Conservation (phyloP, 805 yeast species). For the Geotrichum ghanense region DNA sequence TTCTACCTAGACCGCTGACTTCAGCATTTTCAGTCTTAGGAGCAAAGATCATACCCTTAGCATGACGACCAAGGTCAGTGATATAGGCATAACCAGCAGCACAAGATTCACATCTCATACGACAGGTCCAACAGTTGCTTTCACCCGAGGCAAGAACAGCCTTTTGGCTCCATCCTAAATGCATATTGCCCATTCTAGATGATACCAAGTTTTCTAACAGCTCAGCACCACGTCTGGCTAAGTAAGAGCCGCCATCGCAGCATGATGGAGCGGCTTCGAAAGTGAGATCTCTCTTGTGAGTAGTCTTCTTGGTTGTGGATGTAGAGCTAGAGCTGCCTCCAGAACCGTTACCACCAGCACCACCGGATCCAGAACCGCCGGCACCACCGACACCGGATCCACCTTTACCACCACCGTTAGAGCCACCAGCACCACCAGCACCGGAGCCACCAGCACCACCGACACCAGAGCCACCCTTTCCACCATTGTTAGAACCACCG, state of each 20-base stretch:
- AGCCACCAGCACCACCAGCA: constrained; percentile 1
- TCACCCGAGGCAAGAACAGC: too few species aligned
- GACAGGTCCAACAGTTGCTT: too few species aligned
- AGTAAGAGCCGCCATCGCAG: too few species aligned
- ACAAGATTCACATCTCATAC: too few species aligned
- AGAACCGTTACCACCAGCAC: background rate
- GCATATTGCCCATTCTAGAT: background rate
- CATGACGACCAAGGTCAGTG: background rate
- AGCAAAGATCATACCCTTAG: background rate
- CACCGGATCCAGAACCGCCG: constrained; percentile 1
- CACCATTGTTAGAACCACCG: background rate
- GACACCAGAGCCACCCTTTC: background rate
- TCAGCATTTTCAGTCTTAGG: background rate
- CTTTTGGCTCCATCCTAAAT: background rate
- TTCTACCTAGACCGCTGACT: background rate
- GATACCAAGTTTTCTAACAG: background rate
- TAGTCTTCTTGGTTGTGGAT: background rate
- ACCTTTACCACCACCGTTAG: background rate
- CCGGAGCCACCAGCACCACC: background rate
- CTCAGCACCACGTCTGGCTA: background rate
- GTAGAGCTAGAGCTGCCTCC: background rate
- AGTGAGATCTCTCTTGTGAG: background rate
- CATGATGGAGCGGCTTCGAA: background rate
- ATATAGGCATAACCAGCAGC: too few species aligned
- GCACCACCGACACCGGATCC: background rate